These are phyloP conservation scores for Chrysoporthe austroafricana DNA, from an alignment of 2,329 filamentous ascomycete species.

Conservation along the genomic window DNA sequence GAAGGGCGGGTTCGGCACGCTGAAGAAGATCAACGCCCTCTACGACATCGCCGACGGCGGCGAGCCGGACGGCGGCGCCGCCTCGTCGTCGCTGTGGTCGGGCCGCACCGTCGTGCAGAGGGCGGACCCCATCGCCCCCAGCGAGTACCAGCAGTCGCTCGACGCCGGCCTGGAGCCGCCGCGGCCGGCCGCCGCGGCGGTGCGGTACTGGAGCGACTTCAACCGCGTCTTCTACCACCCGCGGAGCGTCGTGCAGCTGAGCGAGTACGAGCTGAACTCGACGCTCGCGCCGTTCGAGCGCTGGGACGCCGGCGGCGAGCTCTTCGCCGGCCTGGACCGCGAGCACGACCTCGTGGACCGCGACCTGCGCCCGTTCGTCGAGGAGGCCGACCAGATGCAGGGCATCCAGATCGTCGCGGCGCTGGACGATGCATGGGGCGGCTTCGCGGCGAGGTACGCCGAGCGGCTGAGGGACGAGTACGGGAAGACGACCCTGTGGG, in stretches of 20 bases:
- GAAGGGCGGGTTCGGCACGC: slow-evolving; percentile 88
- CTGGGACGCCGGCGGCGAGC: slow-evolving; percentile 72
- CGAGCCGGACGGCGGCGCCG: slow-evolving; percentile 15
- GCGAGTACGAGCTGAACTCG: slow-evolving; percentile 84
- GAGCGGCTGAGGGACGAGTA: slow-evolving; percentile 87
- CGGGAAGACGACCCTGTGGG: slow-evolving; percentile 83
- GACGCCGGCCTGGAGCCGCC: slow-evolving; percentile 70
- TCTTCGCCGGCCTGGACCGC: slow-evolving; percentile 73
- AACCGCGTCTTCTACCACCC: slow-evolving; percentile 90
- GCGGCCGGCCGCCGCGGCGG: slow-evolving; percentile 66
- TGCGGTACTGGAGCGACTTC: slow-evolving; percentile 98
- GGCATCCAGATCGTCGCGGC: slow-evolving; percentile 78
- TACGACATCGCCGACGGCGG: slow-evolving; percentile 63
- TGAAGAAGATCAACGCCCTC: slow-evolving; percentile 85
- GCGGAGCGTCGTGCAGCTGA: slow-evolving; percentile 81
- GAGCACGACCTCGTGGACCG: slow-evolving; percentile 88
- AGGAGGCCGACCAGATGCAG: slow-evolving; percentile 93
- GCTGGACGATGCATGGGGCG: slow-evolving; percentile 80
- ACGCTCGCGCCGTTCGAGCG: slow-evolving; percentile 80
- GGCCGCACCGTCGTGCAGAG: slow-evolving; percentile 70
- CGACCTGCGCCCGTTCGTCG: slow-evolving; percentile 85
- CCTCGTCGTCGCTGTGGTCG: slow-evolving; percentile 46
- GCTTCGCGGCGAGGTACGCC: slow-evolving; percentile 73
- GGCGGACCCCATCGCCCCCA: slow-evolving; percentile 68
- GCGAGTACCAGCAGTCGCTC: slow-evolving; percentile 78